These are phyloP conservation scores for Phytophthora podocarpi DNA, from an alignment of 352 stramenopile genomes.

Conservation along the genomic window DNA sequence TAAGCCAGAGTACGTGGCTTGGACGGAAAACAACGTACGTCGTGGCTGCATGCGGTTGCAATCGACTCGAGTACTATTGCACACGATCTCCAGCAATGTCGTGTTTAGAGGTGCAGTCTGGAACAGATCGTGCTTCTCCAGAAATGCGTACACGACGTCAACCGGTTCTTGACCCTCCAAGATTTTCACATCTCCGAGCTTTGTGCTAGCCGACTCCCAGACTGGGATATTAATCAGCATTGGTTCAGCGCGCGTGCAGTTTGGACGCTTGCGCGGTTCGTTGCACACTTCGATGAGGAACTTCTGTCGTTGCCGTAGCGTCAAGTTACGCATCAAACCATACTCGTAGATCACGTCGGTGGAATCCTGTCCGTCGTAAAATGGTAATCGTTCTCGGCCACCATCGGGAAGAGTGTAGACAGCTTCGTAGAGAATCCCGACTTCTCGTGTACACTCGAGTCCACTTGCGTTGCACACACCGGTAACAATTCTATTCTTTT, in stretches of 20 bases:
- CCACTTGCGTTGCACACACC: constrained; percentile 62
- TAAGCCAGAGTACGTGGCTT: constrained; percentile 75
- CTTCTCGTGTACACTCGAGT: constrained; percentile 55
- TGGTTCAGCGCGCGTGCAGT: constrained; percentile 79
- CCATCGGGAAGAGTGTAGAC: constrained; percentile 63
- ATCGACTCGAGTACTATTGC: constrained; percentile 70
- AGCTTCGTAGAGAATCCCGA: constrained; percentile 66
- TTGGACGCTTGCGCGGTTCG: constrained; percentile 60
- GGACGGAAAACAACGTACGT: constrained; percentile 78
- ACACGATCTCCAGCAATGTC: constrained; percentile 66
- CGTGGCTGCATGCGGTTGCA: constrained; percentile 61
- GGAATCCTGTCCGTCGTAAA: constrained; percentile 76
- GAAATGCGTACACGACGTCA: constrained; percentile 84
- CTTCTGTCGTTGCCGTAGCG: constrained; percentile 62
- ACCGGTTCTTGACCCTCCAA: constrained; percentile 81
- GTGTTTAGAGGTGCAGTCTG: constrained; percentile 83
- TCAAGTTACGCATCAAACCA: constrained; percentile 69
- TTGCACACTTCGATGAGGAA: constrained; percentile 77
- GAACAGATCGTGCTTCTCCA: constrained; percentile 88
- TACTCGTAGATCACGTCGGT: constrained; percentile 84
- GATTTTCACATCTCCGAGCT: constrained; percentile 74
- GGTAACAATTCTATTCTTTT: constrained; percentile 61
- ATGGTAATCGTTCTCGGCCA: constrained; percentile 58
- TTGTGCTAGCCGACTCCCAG: constrained; percentile 71
- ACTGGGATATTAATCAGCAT: constrained; percentile 79